Conservation (phyloP, 345 rosid species). For the Carallia brachiata region DNA sequence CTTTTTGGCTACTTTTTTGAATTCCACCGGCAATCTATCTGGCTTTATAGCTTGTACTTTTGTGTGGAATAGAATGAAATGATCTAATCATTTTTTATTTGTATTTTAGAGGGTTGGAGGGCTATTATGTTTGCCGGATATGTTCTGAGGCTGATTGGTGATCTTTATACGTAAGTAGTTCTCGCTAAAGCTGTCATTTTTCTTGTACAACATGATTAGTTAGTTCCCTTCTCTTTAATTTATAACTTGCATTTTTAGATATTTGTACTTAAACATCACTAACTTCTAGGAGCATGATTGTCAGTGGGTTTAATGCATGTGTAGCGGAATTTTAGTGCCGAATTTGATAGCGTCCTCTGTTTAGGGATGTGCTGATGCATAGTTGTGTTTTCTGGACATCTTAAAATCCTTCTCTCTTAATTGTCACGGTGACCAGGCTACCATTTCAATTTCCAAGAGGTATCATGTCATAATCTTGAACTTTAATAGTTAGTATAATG, state of each 20-base stretch:
- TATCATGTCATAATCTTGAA: too few species aligned
- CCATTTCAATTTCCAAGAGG: too few species aligned
- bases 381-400: too few species aligned
- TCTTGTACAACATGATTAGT: not conserved
- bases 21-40: not conserved
- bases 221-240: not conserved
- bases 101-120: slow-evolving; percentile 27
- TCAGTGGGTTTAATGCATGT: too few species aligned
- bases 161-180: slow-evolving; percentile 31
- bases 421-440: too few species aligned
- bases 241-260: not conserved
- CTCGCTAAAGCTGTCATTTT: not conserved
- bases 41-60: not conserved
- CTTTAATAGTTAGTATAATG: too few species aligned
- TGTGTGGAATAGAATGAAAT: not conserved
- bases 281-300: too few species aligned
- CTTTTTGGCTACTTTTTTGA: not conserved
- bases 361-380: too few species aligned
- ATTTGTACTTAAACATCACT: not conserved
- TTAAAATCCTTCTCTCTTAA: too few species aligned
- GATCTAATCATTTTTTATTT: not conserved
- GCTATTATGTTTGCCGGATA: slow-evolving; percentile 44
- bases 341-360: too few species aligned
- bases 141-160: slow-evolving; percentile 23
- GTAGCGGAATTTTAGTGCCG: too few species aligned